phyloP scores from a whole-genome alignment of 2,329 filamentous ascomycete species.

The Ascosphaera acerosa region DNA sequence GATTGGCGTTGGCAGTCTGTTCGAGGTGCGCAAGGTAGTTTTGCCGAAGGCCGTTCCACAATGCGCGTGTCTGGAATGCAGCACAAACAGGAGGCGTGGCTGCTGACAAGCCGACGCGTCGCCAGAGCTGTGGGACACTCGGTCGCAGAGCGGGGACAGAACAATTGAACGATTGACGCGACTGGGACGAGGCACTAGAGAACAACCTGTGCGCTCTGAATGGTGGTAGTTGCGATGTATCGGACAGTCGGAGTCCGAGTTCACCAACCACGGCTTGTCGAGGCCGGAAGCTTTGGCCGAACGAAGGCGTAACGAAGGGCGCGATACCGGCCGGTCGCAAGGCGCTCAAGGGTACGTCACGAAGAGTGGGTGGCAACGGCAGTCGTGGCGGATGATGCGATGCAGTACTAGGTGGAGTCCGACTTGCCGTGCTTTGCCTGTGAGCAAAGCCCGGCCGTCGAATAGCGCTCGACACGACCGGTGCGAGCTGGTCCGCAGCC shows the following conservation, averaged over 20 bases:
- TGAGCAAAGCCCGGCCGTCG: neutral
- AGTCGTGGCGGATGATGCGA: too few species aligned
- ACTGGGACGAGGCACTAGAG: neutral
- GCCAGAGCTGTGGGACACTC: neutral
- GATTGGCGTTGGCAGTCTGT: slow-evolving; percentile 79
- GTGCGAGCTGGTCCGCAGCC: neutral
- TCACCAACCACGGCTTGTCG: neutral
- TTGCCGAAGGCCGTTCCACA: neutral
- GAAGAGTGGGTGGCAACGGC: too few species aligned
- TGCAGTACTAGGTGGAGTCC: too few species aligned
- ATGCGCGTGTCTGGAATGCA: neutral
- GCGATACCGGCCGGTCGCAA: neutral
- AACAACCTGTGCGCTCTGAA: neutral
- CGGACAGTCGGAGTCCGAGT: neutral
- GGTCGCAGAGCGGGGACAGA: neutral
- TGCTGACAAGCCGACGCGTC: neutral
- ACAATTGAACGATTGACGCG: neutral
- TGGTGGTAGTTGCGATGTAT: neutral
- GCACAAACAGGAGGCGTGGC: too few species aligned
- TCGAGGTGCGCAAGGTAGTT: slow-evolving; percentile 61
- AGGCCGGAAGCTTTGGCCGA: neutral
- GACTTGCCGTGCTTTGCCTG: neutral
- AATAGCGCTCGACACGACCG: neutral
- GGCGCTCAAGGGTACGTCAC: neutral
- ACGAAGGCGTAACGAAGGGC: neutral